A percentile compares a stretch with the other conserved stretches of the same genome.
These are phyloP conservation scores for Fraxinus paxiana DNA, from an alignment of 305 asterid species.

Conservation along the genomic window DNA sequence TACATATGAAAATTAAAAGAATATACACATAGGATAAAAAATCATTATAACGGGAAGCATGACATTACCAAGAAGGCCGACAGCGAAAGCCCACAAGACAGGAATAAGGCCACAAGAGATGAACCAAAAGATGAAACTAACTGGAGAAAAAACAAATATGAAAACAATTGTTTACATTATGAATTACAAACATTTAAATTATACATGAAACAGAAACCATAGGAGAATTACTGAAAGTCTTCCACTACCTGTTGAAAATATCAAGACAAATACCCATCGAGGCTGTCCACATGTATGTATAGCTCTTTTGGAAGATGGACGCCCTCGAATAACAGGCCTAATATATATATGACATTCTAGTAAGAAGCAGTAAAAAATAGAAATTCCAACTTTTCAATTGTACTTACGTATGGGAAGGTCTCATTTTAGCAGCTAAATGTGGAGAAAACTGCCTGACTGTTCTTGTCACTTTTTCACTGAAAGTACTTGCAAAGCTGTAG, in stretches of 20 bases:
- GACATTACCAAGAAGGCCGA: slow-evolving; percentile 73
- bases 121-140: slow-evolving; percentile 72
- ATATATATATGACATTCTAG: slow-evolving; percentile 25
- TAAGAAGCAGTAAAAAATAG: slow-evolving; percentile 16
- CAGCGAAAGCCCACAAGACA: slow-evolving; percentile 56
- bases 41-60: neutral
- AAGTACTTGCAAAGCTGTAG: slow-evolving; percentile 87
- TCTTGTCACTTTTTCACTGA: slow-evolving; percentile 89
- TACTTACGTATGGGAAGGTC: slow-evolving; percentile 84
- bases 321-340: slow-evolving; percentile 97
- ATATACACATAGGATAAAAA: slow-evolving; percentile 1
- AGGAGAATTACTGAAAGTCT: slow-evolving; percentile 2
- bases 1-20: neutral
- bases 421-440: slow-evolving; percentile 95
- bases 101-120: slow-evolving; percentile 69
- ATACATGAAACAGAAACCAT: neutral
- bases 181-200: slow-evolving; percentile 12
- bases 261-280: slow-evolving; percentile 77
- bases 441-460: slow-evolving; percentile 88
- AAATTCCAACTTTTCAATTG: slow-evolving; percentile 6
- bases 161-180: slow-evolving; percentile 17
- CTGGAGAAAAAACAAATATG: slow-evolving; percentile 33
- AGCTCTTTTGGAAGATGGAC: slow-evolving; percentile 80
- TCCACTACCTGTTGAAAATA: slow-evolving; percentile 55
- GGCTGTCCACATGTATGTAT: slow-evolving; percentile 87